A percentile compares a stretch with the other conserved stretches of the same genome.
These are phyloP conservation scores for Piper betle DNA, from an alignment of 164 flowering plant species.

Conservation along the genomic window DNA sequence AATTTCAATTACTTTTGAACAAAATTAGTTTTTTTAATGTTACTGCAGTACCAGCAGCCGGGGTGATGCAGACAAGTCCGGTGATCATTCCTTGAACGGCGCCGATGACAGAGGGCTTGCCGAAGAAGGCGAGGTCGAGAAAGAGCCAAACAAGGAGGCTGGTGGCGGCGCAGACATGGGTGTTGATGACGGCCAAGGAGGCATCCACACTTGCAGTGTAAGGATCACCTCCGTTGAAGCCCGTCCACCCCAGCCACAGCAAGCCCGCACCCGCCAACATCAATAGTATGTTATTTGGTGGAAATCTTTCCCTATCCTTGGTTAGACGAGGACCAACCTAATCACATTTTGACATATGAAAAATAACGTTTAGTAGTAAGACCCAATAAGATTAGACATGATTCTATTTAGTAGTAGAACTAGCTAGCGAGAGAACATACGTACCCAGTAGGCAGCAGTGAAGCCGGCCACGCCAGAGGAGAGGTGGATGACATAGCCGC, in stretches of 20 bases:
- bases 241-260: slow-evolving; percentile 23
- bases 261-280: slow-evolving; percentile 21
- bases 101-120: slow-evolving; percentile 23
- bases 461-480: slow-evolving; percentile 42
- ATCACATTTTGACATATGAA: no score
- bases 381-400: no score
- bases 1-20: no score
- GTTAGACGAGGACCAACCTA: slow-evolving; percentile 22
- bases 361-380: no score
- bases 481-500: slow-evolving; percentile 38
- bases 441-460: slow-evolving; percentile 46
- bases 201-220: slow-evolving; percentile 16
- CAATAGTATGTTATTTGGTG: slow-evolving; percentile 18
- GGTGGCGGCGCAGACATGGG: slow-evolving; percentile 19
- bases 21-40: no score
- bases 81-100: slow-evolving; percentile 28
- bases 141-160: slow-evolving; percentile 23
- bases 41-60: slow-evolving; percentile 16
- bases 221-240: slow-evolving; percentile 23
- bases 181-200: slow-evolving; percentile 19
- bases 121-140: slow-evolving; percentile 18
- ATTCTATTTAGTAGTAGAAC: no score
- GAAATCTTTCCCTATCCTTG: slow-evolving; percentile 17
- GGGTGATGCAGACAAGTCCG: slow-evolving; percentile 24
- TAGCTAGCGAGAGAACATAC: background rate